Conservation (phyloP, 1,139 yeast genomes). For the Pneumocystis carinii region DNA sequence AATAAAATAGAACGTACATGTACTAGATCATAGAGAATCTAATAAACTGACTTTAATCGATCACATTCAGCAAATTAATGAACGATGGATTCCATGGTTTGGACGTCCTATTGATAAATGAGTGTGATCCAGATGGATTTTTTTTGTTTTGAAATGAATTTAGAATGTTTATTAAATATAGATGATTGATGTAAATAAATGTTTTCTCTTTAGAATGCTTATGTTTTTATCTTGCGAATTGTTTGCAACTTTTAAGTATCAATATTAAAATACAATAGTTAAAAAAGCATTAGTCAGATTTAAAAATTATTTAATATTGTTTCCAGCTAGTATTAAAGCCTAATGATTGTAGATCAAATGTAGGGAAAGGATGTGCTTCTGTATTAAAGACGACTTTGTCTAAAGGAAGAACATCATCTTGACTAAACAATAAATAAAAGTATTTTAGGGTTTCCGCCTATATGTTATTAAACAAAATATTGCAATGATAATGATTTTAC, state of each 20-base stretch:
- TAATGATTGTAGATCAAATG: background rate
- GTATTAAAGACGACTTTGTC: conserved; percentile 69
- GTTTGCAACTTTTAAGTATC: background rate
- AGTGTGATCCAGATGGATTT: background rate
- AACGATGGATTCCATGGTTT: background rate
- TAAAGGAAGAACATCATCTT: background rate
- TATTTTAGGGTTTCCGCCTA: conserved; percentile 78
- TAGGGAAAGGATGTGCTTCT: conserved; percentile 65
- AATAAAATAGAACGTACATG: too few relatives aligned
- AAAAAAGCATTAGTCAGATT: background rate
- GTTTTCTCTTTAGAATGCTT: background rate
- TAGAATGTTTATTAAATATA: background rate
- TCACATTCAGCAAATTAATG: background rate
- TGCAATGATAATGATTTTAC: background rate
- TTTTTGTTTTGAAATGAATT: background rate
- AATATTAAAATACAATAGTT: background rate
- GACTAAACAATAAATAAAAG: conserved; percentile 56
- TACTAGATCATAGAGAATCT: too few relatives aligned
- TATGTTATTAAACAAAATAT: background rate
- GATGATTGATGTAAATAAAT: background rate
- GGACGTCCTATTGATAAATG: background rate
- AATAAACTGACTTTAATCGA: too few relatives aligned
- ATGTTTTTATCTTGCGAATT: background rate
- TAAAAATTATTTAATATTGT: background rate
- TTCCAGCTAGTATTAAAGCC: background rate